Evolutionary conservation across 1,139 yeast genomes (phyloP).

Genomic region (Magnusiomyces ingens): DNA sequence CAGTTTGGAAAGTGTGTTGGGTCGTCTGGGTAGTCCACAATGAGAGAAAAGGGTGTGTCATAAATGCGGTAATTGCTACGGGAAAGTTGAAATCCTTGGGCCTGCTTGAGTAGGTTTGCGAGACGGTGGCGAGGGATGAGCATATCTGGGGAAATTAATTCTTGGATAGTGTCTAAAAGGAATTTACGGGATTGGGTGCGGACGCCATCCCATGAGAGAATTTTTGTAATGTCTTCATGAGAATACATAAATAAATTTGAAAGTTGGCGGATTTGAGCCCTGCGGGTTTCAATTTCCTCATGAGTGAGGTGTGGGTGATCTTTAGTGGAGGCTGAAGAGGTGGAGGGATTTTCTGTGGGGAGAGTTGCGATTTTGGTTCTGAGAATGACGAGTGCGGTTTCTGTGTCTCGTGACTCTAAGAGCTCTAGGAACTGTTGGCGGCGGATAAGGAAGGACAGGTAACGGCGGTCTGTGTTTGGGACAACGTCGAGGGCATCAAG

Average conservation of each 20-base stretch:
- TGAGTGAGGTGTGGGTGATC: slow-evolving; percentile 14
- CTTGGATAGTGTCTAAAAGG: slow-evolving; percentile 41
- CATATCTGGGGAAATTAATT: slow-evolving; percentile 44
- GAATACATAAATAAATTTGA: slow-evolving; percentile 36
- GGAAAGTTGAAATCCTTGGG: slow-evolving; percentile 43
- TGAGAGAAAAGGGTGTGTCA: slow-evolving; percentile 25
- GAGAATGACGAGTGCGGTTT: slow-evolving; percentile 40
- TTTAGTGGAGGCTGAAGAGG: slow-evolving; percentile 16
- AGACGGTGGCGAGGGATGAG: slow-evolving; percentile 49
- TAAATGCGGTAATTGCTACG: slow-evolving; percentile 36
- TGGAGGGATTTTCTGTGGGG: slow-evolving; percentile 13
- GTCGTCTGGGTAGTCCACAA: slow-evolving; percentile 30
- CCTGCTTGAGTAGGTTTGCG: slow-evolving; percentile 45
- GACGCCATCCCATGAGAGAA: slow-evolving; percentile 38
- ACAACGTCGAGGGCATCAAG: slow-evolving; percentile 31
- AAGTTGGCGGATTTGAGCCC: slow-evolving; percentile 28
- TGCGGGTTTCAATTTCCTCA: slow-evolving; percentile 15
- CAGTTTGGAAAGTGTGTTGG: slow-evolving; percentile 44
- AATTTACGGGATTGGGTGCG: slow-evolving; percentile 37
- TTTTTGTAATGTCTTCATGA: slow-evolving; percentile 28
- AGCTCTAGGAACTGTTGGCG: slow-evolving; percentile 33
- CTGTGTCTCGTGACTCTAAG: slow-evolving; percentile 27
- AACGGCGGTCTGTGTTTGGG: slow-evolving; percentile 20
- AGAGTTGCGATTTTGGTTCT: slow-evolving; percentile 35
- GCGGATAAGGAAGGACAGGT: slow-evolving; percentile 28